A percentile compares a stretch with the other conserved stretches of the same genome.
phyloP scores from a whole-genome alignment of 768 basidiomycete species.

The Serendipita indica region DNA sequence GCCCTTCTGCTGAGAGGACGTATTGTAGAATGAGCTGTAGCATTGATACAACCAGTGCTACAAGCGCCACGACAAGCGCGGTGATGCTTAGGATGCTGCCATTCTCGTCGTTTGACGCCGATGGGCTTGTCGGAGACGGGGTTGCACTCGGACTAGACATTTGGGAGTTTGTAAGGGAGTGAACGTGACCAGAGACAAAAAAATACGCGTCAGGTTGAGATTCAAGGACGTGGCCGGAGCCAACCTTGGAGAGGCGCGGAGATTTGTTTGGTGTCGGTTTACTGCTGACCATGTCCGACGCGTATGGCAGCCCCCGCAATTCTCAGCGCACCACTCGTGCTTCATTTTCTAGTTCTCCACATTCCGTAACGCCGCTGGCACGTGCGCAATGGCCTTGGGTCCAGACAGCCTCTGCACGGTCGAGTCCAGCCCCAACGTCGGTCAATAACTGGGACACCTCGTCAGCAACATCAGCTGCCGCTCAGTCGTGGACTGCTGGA shows the following conservation, averaged over 20 bases:
- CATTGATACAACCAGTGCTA: conserved; percentile 2
- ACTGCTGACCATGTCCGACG: neutral
- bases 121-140: neutral
- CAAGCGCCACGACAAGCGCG: neutral
- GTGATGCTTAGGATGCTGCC: neutral
- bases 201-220: neutral
- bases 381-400: conserved; percentile 50
- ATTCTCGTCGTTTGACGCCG: neutral
- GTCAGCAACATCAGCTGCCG: conserved; percentile 15
- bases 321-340: conserved; percentile 20
- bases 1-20: conserved; percentile 8
- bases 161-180: too few relatives aligned
- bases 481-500: conserved; percentile 4
- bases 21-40: conserved; percentile 5
- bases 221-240: too few relatives aligned
- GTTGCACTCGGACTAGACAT: neutral
- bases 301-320: neutral
- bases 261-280: too few relatives aligned
- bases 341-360: conserved; percentile 23
- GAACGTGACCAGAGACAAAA: too few relatives aligned
- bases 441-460: conserved; percentile 19
- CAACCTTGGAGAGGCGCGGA: too few relatives aligned
- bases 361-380: conserved; percentile 29
- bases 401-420: conserved; percentile 20
- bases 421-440: conserved; percentile 13